Base-by-base conservation (phyloP, 768 basidiomycete species). In the Tricholoma furcatifolium region DNA sequence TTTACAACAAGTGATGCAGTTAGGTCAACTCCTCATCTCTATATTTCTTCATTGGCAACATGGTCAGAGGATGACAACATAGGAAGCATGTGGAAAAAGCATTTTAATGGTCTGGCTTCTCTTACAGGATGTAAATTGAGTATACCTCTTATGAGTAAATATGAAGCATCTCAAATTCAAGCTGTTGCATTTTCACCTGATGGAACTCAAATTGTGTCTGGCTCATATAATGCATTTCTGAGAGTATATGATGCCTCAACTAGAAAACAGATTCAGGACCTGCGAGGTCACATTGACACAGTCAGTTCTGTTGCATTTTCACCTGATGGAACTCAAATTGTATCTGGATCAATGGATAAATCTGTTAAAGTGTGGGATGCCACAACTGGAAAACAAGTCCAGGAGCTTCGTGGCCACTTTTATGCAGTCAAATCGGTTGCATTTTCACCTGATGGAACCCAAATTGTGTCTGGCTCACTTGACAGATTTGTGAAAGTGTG, bases 21-120 rank as follows among this genome's bases (percentile, higher is more conserved):
- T 11, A 32, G 44, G 39, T 65, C 63, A 11, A 65, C 61, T n/a
- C 61, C 58, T 17, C 63, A 65, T 38, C 55, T 65, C n/a, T 65
- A 65, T 48, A 56, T 61, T 47, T 65, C 63, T 24, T 46, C 61
- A 31, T 54, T 62, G 15, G 60, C 60, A 49, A 65, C 63, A 8
- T 65, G 58, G 56, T 49, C 57, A 23, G 43, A 45, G 40, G 38
- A 51, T 27, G 41, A 41, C 7, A 27, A 50, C 31, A 47, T 45
- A 9, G 18, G 10, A 43, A 31, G 31, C 6, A 20, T 18, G 8
- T 62, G 58, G 60, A 57, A 43, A 43, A n/a, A 17, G 9, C 52
- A 55, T 14, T 59, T 62, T 39, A 34, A 45, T 20, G 23, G 41
- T 11, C 59, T 62, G 18, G 14, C 36, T 4, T 38, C 36, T 5